Base-by-base conservation (phyloP, 2,329 filamentous ascomycete species). In the Blastomyces gilchristii region DNA sequence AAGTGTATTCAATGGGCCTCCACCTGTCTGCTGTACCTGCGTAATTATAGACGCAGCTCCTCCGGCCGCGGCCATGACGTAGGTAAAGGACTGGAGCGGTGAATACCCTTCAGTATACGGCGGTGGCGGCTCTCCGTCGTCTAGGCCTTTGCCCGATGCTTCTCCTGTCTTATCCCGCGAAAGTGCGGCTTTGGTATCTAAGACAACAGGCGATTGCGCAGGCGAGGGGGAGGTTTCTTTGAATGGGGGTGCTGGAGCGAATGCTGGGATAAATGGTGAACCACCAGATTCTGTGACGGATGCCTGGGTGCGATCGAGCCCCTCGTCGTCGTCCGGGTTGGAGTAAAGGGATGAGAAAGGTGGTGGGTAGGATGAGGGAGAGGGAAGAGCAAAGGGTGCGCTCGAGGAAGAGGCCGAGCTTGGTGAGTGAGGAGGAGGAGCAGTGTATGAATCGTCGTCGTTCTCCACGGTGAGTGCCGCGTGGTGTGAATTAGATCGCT, bases 11-110 rank as follows among this genome's bases (percentile, higher is more conserved):
- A 97, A 86, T 47, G 92, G 89, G 71, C 91, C 89, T 28, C 84
- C 82, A 60, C 89, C 92, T 68, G 89, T 89, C 78, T 99, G 94
- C 75, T 96, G 92, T 71, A 99, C 94, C 81, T 99, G 94, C 78
- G 94, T 99, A 80, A 99, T 96, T 75, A 99, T 96, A 85, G 94
- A 97, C 81, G 92, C 88, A 71, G 92, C 90, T 80, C 92, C 93
- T 82, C 93, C 93, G 79, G 93, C 92, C 76, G 91, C 90, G 79
- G 94, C 92, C 94, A 99, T 99, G 75, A 96, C 85, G 85, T 95
- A 99, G 71, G 89, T 87, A 74, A 99, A 99, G 63, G 91, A 90
- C 65, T 89, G 84, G 75, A 99, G 86, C 66, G 94, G 94, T 80
- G 91, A 97, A 65, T 87, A 88, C 71, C 93, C 92, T 85, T 97